Conservation (phyloP, 106 monocot genomes). For the Apostasia shenzhenica region DNA sequence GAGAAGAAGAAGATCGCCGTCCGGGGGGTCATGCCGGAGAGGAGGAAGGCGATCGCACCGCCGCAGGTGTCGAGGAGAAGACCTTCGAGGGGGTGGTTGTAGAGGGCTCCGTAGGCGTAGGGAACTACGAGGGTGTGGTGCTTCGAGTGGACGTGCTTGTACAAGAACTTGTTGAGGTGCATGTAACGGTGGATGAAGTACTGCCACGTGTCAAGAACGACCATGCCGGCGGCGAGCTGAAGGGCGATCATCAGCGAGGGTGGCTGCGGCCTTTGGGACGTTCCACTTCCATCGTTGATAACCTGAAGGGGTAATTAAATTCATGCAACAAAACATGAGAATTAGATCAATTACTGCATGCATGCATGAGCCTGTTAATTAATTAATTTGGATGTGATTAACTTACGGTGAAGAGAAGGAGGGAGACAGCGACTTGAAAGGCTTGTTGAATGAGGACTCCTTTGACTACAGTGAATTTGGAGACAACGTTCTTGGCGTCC, state of each 20-base stretch:
- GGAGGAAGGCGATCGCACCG: not conserved
- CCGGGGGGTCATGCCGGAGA: conserved; percentile 9
- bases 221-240: conserved; percentile 26
- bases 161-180: conserved; percentile 16
- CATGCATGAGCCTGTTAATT: not conserved
- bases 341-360: not conserved
- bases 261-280: not conserved
- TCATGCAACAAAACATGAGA: not conserved
- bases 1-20: conserved; percentile 11
- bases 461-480: not conserved
- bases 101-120: conserved; percentile 16
- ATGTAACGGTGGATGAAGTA: conserved; percentile 15
- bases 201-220: conserved; percentile 37
- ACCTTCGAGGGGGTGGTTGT: conserved; percentile 19
- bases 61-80: conserved; percentile 6
- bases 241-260: conserved; percentile 7
- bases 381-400: not conserved
- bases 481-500: not conserved
- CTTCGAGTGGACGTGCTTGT: not conserved
- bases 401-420: not conserved
- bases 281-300: not conserved
- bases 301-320: not conserved
- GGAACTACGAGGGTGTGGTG: conserved; percentile 20
- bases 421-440: not conserved
- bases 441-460: not conserved